A percentile compares a stretch with the other conserved stretches of the same genome.
Conservation (phyloP, 495 filamentous ascomycete species). For the Trichocladium antarcticum region DNA sequence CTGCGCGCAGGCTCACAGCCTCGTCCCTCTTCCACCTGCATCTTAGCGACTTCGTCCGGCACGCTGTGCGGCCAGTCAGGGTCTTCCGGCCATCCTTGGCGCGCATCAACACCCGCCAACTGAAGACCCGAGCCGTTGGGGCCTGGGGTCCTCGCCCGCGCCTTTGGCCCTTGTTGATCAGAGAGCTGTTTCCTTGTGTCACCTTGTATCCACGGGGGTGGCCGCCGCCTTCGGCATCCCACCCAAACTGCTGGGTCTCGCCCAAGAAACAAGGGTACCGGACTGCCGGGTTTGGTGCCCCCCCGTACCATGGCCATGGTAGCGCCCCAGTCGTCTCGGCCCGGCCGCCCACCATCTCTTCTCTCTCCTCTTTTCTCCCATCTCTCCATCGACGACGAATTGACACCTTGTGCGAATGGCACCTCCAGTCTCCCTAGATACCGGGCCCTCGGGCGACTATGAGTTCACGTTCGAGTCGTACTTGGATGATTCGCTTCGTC, state of each 20-base stretch:
- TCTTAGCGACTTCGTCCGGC: too few species aligned
- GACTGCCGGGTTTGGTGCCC: slow-evolving; percentile 8
- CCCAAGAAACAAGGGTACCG: slow-evolving; percentile 3
- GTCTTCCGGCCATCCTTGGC: not conserved
- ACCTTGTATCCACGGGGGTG: too few species aligned
- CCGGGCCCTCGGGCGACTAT: slow-evolving; percentile 13
- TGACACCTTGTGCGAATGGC: not conserved
- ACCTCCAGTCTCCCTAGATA: not conserved
- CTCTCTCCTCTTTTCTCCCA: not conserved
- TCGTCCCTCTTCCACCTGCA: too few species aligned
- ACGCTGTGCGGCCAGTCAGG: not conserved
- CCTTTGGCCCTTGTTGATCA: too few species aligned
- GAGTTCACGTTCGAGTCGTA: slow-evolving; percentile 30
- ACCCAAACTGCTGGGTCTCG: slow-evolving; percentile 5
- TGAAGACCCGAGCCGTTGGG: slow-evolving; percentile 7
- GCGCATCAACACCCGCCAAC: not conserved
- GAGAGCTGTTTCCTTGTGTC: too few species aligned
- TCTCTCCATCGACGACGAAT: not conserved
- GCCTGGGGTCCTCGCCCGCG: too few species aligned
- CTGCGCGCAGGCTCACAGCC: too few species aligned
- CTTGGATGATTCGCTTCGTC: slow-evolving; percentile 15
- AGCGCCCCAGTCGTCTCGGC: not conserved
- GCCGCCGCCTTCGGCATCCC: slow-evolving; percentile 6
- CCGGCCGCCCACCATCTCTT: not conserved
- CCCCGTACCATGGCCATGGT: not conserved